Evolutionary conservation across 148 eudicot species (phyloP).

Genomic region (Cornus suecica): DNA sequence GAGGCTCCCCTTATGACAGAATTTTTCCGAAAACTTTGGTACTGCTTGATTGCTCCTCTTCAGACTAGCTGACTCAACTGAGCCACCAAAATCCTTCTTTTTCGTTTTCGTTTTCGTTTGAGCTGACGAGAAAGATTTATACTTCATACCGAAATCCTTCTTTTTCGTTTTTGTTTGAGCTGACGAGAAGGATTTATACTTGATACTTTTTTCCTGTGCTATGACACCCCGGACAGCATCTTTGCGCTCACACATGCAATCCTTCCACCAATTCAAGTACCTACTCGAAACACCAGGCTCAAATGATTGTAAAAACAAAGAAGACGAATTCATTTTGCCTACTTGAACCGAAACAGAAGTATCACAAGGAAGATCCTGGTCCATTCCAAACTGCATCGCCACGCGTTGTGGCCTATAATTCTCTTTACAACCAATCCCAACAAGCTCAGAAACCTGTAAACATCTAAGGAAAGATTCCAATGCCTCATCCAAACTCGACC

Average conservation of each 20-base stretch:
- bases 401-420: slow-evolving; percentile 42
- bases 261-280: slow-evolving; percentile 43
- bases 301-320: slow-evolving; percentile 27
- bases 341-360: background rate
- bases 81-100: background rate
- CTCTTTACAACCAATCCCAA: slow-evolving; percentile 26
- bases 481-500: slow-evolving; percentile 20
- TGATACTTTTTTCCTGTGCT: background rate
- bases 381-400: slow-evolving; percentile 46
- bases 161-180: background rate
- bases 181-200: background rate
- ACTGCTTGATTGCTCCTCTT: too few species aligned
- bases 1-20: too few species aligned
- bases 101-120: background rate
- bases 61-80: background rate
- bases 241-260: background rate
- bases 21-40: background rate
- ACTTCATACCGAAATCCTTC: background rate
- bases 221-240: background rate
- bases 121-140: background rate
- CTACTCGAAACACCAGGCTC: slow-evolving; percentile 24
- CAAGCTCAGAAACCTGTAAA: slow-evolving; percentile 23
- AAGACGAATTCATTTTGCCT: slow-evolving; percentile 19
- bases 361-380: slow-evolving; percentile 38
- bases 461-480: slow-evolving; percentile 29